Evolutionary conservation across 2,329 filamentous ascomycete species (phyloP).

Genomic region (Fusarium chaquense): DNA sequence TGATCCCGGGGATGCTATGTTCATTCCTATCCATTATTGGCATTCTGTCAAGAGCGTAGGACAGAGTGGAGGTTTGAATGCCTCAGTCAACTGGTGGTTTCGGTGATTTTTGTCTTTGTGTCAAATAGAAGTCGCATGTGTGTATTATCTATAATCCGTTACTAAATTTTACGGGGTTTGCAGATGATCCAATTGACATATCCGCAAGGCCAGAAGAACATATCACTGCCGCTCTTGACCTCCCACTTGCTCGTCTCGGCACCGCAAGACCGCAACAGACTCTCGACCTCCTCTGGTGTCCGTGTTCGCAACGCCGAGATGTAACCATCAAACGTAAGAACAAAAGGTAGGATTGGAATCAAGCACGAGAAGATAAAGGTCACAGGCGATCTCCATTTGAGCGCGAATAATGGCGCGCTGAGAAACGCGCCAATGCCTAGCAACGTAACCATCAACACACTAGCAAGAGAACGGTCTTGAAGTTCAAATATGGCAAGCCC

Average conservation of each 20-base stretch:
- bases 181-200: constrained; percentile 66
- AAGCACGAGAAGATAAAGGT: constrained; percentile 75
- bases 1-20: constrained; percentile 61
- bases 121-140: neutral
- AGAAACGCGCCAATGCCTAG: constrained; percentile 66
- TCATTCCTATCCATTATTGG: constrained; percentile 61
- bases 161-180: constrained; percentile 50
- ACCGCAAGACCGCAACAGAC: constrained; percentile 66
- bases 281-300: constrained; percentile 73
- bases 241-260: constrained; percentile 61
- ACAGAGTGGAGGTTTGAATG: constrained; percentile 54
- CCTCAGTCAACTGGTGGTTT: constrained; percentile 62
- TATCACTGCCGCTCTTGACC: constrained; percentile 60
- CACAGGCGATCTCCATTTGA: constrained; percentile 64
- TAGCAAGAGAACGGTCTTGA: constrained; percentile 71
- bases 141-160: constrained; percentile 3
- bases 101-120: constrained; percentile 45
- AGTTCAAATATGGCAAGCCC: constrained; percentile 80
- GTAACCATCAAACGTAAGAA: constrained; percentile 76
- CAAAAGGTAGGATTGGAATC: constrained; percentile 74
- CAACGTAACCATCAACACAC: constrained; percentile 65
- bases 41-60: constrained; percentile 58
- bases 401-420: constrained; percentile 65
- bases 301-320: constrained; percentile 76
- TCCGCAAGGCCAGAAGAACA: constrained; percentile 64